These are phyloP conservation scores for Tolypocladium inflatum DNA, from an alignment of 2,329 filamentous ascomycete species.

Conservation along the genomic window DNA sequence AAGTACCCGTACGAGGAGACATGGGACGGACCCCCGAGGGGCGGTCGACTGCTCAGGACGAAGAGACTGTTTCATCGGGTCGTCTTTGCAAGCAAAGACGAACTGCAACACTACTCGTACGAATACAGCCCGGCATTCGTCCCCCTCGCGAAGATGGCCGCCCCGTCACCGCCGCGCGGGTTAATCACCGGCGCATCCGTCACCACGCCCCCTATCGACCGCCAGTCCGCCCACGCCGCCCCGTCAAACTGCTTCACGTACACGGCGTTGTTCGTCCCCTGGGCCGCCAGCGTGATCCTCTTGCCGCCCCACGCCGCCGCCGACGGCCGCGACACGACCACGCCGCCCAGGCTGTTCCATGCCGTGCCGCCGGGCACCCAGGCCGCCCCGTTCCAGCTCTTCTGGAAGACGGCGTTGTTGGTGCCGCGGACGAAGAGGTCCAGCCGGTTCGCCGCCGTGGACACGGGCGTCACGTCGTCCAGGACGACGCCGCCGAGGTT, in stretches of 20 bases:
- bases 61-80: too few species aligned
- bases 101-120: neutral
- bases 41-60: too few species aligned
- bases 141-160: neutral
- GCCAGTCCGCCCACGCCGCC: neutral
- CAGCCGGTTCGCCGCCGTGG: neutral
- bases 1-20: too few species aligned
- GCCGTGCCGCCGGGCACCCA: neutral
- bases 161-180: neutral
- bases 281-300: neutral
- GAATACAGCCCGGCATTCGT: neutral
- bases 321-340: neutral
- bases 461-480: neutral
- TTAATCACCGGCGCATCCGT: neutral
- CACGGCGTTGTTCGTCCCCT: neutral
- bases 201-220: neutral
- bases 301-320: neutral
- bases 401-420: neutral
- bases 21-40: too few species aligned
- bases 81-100: too few species aligned
- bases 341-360: neutral
- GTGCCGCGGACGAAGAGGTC: neutral
- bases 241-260: neutral
- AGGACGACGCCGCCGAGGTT: neutral
- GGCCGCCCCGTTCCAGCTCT: neutral